Evolutionary conservation across 257 asterid species (phyloP), one percentile per base, ranked within the genome.

Genomic region (Solanum gandarillasii): DNA sequence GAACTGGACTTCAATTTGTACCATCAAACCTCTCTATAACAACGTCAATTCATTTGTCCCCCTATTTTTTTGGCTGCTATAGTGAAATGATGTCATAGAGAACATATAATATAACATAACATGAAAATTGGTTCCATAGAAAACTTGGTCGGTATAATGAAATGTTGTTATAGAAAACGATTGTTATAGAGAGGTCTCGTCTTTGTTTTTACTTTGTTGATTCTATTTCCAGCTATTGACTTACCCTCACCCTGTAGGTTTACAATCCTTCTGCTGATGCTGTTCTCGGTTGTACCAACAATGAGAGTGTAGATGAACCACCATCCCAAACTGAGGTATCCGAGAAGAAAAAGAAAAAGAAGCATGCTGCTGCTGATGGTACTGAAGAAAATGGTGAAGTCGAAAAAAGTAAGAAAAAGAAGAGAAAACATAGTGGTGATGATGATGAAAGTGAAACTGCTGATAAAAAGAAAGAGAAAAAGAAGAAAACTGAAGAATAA

Each of bases 201-300:
- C 43, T 32, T 55, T 72, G 25, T 4, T 25, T 76, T 20, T 32
- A 2, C 16, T 78, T 29, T 60, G 29, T 14, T 12, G 31, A 9
- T 12, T 13, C 27, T 68, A 11, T 21, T 35, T 73, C 31, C 68
- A 32, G 18, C 48, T 39, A 27, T 46, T 48, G 39, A 75, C 83
- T 85, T 35, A 35, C 16, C 16, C 23, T 32, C 34, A 27, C 23
- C 85, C 18, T 90, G 90, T 93, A 93, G 98, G 90, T 91, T 2
- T 95, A 94, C 94, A 95, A 95, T 86, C 94, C 98, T 67, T 91
- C 98, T 29, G 94, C 98, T 1, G 98, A 94, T 85, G 89, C 96
- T 43, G 43, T 93, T 81, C 90, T 94, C 36, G 91, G 93, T 31
- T 93, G 76, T 2, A 82, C 89, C 13, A 90, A 89, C 85, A 87